Percentiles rank a stretch among this genome's conserved stretches.
phyloP scores from a whole-genome alignment of 345 rosid genomes.

The Eucalyptus guilfoylei region DNA sequence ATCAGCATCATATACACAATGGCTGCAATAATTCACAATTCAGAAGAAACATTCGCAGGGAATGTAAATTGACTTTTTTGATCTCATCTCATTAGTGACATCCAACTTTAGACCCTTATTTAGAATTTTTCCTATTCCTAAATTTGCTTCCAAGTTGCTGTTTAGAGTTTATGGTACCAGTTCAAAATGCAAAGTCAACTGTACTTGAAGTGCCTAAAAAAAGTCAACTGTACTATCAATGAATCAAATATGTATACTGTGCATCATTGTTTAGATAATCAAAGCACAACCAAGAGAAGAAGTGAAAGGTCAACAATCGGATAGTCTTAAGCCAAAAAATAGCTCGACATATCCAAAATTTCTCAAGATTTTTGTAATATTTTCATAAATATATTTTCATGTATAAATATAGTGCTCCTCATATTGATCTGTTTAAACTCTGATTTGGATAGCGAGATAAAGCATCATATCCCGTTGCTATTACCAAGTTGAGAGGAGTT shows the following conservation, averaged over 20 bases:
- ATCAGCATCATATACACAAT: background rate
- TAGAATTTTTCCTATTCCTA: background rate
- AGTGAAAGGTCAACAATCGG: background rate
- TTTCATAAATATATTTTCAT: background rate
- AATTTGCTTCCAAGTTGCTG: background rate
- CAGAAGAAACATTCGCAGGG: background rate
- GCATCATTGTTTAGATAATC: background rate
- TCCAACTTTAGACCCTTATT: background rate
- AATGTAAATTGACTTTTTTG: background rate
- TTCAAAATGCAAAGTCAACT: background rate
- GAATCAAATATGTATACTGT: background rate
- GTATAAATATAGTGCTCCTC: background rate
- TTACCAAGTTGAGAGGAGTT: background rate
- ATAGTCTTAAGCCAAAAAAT: background rate
- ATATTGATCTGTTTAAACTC: background rate
- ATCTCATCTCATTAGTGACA: background rate
- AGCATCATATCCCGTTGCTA: background rate
- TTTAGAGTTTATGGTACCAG: background rate
- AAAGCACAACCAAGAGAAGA: background rate
- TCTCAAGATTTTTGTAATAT: background rate
- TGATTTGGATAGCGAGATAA: background rate
- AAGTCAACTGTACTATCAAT: background rate
- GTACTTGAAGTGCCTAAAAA: background rate
- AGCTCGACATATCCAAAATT: background rate
- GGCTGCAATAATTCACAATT: background rate